Conservation (phyloP, 768 basidiomycete species). For the Auricularia sp. region DNA sequence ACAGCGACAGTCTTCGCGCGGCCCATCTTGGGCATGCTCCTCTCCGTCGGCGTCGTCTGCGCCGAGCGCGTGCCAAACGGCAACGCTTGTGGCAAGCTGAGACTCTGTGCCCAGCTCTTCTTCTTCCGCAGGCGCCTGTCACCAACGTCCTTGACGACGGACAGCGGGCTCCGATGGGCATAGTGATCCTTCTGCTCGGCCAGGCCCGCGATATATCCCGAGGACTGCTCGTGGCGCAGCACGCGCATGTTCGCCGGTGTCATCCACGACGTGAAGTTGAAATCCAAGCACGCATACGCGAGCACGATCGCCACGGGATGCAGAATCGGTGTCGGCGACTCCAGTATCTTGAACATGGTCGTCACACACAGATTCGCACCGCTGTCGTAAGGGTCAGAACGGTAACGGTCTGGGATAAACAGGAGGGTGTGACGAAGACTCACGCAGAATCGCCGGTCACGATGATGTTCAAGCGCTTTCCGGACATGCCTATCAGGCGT, state of each 20-base stretch:
- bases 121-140: conserved; percentile 21
- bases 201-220: conserved; percentile 57
- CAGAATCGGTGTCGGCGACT: conserved; percentile 46
- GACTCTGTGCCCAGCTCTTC: conserved; percentile 34
- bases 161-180: conserved; percentile 79
- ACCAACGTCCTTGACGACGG: conserved; percentile 73
- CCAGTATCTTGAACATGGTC: conserved; percentile 76
- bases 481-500: conserved; percentile 75
- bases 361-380: conserved; percentile 83
- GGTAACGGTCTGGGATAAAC: conserved; percentile 3
- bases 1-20: neutral
- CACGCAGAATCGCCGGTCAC: conserved; percentile 96
- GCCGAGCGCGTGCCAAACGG: conserved; percentile 1
- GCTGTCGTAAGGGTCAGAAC: conserved; percentile 29
- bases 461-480: conserved; percentile 66
- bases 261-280: conserved; percentile 99
- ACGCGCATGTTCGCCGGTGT: conserved; percentile 68
- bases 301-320: conserved; percentile 75
- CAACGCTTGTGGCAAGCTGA: conserved; percentile 9
- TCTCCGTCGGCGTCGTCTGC: conserved; percentile 19
- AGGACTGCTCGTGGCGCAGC: conserved; percentile 78
- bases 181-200: conserved; percentile 79
- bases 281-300: conserved; percentile 87
- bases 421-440: conserved; percentile 24
- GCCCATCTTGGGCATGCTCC: conserved; percentile 14